These are phyloP conservation scores for Phytophthora crassamura DNA, from an alignment of 352 stramenopile species.

Conservation along the genomic window DNA sequence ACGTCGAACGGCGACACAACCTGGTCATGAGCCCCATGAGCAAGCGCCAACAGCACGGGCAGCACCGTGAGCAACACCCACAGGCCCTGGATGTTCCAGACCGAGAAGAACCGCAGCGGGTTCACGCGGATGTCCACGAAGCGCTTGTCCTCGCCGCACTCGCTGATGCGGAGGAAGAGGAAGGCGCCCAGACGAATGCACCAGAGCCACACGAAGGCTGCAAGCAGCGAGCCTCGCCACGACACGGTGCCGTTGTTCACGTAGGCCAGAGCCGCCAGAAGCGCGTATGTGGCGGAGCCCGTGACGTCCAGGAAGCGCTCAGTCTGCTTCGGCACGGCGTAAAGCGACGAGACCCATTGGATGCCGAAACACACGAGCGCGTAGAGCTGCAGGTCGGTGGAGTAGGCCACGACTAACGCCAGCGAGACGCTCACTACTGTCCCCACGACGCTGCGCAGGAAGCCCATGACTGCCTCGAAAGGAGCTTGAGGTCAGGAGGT, in stretches of 20 bases:
- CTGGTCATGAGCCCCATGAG: constrained; percentile 34
- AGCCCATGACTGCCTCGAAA: constrained; percentile 45
- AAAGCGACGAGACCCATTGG: constrained; percentile 71
- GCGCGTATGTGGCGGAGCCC: constrained; percentile 75
- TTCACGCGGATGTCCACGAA: constrained; percentile 75
- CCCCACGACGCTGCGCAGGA: constrained; percentile 51
- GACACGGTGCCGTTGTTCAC: constrained; percentile 20
- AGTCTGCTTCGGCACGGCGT: constrained; percentile 73
- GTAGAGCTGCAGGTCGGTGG: constrained; percentile 55
- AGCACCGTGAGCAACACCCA: constrained; percentile 77
- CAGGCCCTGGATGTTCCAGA: constrained; percentile 83
- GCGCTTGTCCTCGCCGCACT: constrained; percentile 72
- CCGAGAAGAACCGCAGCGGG: constrained; percentile 70
- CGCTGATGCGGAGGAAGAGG: constrained; percentile 77
- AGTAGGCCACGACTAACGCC: constrained; percentile 40
- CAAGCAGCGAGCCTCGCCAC: constrained; percentile 68
- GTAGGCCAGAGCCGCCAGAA: constrained; percentile 59
- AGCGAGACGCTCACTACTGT: constrained; percentile 46
- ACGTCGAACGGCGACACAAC: constrained; percentile 50
- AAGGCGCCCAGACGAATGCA: constrained; percentile 79
- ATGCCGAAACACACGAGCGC: constrained; percentile 58
- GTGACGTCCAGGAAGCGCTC: constrained; percentile 89
- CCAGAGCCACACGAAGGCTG: constrained; percentile 79
- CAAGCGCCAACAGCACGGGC: too few relatives aligned
- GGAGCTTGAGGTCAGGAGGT: too few relatives aligned